Conservation (phyloP, 2,329 filamentous ascomycete genomes). For the Tolypocladium sp. region DNA sequence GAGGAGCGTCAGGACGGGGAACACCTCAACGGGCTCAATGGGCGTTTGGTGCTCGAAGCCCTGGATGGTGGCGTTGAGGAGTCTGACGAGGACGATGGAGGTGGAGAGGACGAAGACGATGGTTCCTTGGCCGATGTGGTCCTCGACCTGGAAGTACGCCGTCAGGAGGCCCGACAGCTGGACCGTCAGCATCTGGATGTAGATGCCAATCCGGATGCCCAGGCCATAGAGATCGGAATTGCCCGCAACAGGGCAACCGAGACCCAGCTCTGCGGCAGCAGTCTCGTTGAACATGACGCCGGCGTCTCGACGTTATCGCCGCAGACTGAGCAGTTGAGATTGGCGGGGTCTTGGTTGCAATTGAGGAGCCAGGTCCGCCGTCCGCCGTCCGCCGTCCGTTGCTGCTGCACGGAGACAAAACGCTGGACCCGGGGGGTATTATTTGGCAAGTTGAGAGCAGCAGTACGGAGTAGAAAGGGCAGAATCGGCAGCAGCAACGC, state of each 20-base stretch:
- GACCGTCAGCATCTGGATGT: slow-evolving; percentile 16
- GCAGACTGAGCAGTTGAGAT: not conserved
- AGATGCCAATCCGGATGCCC: slow-evolving; percentile 17
- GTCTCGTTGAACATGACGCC: not conserved
- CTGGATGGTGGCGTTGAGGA: slow-evolving; percentile 2
- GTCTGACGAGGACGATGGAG: slow-evolving; percentile 10
- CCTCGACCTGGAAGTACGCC: slow-evolving; percentile 9
- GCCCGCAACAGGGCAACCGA: slow-evolving; percentile 9
- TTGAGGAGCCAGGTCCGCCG: not conserved
- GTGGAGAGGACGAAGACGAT: slow-evolving; percentile 13
- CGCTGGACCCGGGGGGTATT: not conserved
- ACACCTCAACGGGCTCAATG: slow-evolving; percentile 13
- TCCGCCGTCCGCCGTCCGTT: not conserved
- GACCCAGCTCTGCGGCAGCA: not conserved
- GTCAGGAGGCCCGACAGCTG: slow-evolving; percentile 12
- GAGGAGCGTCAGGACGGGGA: slow-evolving; percentile 12
- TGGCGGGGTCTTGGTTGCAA: not conserved
- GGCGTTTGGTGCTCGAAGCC: not conserved
- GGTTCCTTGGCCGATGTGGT: slow-evolving; percentile 11
- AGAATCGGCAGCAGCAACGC: not conserved
- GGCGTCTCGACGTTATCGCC: not conserved
- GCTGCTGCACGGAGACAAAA: not conserved
- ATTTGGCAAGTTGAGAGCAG: not conserved
- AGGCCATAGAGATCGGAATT: slow-evolving; percentile 17
- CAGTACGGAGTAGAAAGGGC: not conserved